Base-by-base conservation (phyloP, 1,284 basidiomycete species). In the Puccinia novopanici region DNA sequence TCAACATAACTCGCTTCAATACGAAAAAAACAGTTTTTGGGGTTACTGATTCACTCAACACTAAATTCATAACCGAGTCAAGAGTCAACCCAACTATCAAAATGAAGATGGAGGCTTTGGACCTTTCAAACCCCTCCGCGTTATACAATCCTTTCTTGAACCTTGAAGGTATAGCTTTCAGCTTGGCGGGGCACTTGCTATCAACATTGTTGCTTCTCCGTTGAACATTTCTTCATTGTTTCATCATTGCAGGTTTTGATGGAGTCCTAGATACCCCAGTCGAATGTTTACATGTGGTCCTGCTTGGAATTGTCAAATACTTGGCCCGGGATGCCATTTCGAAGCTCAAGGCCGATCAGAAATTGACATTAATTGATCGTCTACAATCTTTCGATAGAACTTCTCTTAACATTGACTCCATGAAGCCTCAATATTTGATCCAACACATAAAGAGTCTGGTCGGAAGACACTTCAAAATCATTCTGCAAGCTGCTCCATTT, bases 401-500 rank as follows among this genome's bases (percentile, higher is more conserved):
- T 3, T 27, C 52, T 34, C 71, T 73, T 6, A 73, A 73, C 52
- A 42, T 73, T 27, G 45, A 48, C 65, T 67, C 65, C 8, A n/a
- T 67, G n/a, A 67, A 67, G 45, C 65, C 65, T 45, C 22, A 42
- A n/a, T 86, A 85, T 15, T 82, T 86, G 0, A 85, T 86, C 0
- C 80, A 84, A 5, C 86, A 86, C 81, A 83, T 84, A 0, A 83
- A 83, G 4, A 87, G 87, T 0, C 80, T 87, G 0, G 85, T 84
- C 10, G 87, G 87, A 0, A 81, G 84, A 1, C 86, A 87, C 80
- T 87, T 88, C 73, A 83, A 85, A 3, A 83, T 76, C 0, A 85
- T 88, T 34, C 83, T 84, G 2, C 87, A 87, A 68, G 84, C 84
- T 19, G 86, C 86, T 1, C 86, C 86, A 0, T 87, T 86, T 84